Conservation (phyloP, 1,284 basidiomycete genomes). For the Anthracocystis walkeri region DNA sequence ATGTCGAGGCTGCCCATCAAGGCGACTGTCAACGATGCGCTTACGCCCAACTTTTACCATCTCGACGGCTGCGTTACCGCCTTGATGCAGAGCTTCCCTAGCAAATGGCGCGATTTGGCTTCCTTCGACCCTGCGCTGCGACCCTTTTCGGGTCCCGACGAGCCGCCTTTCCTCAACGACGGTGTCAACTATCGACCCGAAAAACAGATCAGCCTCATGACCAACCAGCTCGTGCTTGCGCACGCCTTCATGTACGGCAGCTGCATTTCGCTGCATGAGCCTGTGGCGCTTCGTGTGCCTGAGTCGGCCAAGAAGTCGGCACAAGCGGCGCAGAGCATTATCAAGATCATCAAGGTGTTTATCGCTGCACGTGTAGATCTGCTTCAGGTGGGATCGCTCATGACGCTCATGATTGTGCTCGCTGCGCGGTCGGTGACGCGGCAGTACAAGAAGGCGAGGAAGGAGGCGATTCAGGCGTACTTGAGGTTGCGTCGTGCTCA, state of each 20-base stretch:
- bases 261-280: slow-evolving; percentile 53
- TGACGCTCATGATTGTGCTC: slow-evolving; percentile 50
- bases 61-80: slow-evolving; percentile 36
- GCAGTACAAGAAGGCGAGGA: slow-evolving; percentile 43
- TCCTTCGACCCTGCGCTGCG: slow-evolving; percentile 32
- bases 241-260: slow-evolving; percentile 45
- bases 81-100: slow-evolving; percentile 44
- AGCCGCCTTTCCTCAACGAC: slow-evolving; percentile 44
- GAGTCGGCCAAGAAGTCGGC: slow-evolving; percentile 46
- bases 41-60: slow-evolving; percentile 42
- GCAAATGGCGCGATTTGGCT: slow-evolving; percentile 38
- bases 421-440: slow-evolving; percentile 37
- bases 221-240: slow-evolving; percentile 44
- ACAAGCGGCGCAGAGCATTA: slow-evolving; percentile 41
- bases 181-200: slow-evolving; percentile 44
- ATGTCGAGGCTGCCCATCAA: slow-evolving; percentile 48
- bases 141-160: slow-evolving; percentile 17
- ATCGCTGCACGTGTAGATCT: slow-evolving; percentile 43
- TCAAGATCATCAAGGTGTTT: slow-evolving; percentile 52
- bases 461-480: slow-evolving; percentile 40
- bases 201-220: slow-evolving; percentile 52
- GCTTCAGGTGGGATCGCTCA: slow-evolving; percentile 34
- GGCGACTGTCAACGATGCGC: slow-evolving; percentile 36
- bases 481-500: slow-evolving; percentile 19
- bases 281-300: slow-evolving; percentile 38